Evolutionary conservation across 306 rosid species (phyloP).

Genomic region (Datisca glomerata): DNA sequence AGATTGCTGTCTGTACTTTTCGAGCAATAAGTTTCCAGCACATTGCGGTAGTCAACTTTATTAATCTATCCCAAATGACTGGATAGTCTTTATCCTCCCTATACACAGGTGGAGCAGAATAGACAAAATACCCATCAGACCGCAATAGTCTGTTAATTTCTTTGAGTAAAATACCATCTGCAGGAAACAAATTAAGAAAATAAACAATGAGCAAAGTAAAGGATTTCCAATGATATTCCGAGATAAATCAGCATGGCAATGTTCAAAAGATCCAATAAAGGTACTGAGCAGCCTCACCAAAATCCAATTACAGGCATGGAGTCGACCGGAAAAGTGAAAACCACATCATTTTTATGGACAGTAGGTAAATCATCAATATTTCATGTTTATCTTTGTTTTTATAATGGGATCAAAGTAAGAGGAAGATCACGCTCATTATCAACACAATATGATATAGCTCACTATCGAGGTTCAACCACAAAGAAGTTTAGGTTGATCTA

Average conservation of each 20-base stretch:
- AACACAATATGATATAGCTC: too few species aligned
- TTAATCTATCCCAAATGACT: slow-evolving; percentile 67
- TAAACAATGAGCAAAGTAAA: neutral
- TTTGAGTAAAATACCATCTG: slow-evolving; percentile 86
- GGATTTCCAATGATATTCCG: neutral
- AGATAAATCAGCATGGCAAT: neutral
- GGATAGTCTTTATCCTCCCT: slow-evolving; percentile 62
- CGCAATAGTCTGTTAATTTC: slow-evolving; percentile 77
- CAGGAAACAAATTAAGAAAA: slow-evolving; percentile 9
- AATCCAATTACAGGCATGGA: too few species aligned
- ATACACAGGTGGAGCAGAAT: slow-evolving; percentile 81
- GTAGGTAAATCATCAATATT: neutral
- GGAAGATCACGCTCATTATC: too few species aligned
- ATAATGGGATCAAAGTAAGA: too few species aligned
- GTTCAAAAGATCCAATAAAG: too few species aligned
- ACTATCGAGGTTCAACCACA: too few species aligned
- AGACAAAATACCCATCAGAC: slow-evolving; percentile 67
- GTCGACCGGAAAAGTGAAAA: neutral
- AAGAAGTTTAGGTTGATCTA: too few species aligned
- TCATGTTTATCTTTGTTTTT: too few species aligned
- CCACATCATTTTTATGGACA: neutral
- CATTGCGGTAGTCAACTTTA: slow-evolving; percentile 77
- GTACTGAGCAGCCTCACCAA: too few species aligned
- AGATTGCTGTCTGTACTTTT: slow-evolving; percentile 79
- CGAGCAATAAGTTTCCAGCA: slow-evolving; percentile 90